phyloP scores from a whole-genome alignment of 106 monocot genomes.

The Acorus calamus region DNA sequence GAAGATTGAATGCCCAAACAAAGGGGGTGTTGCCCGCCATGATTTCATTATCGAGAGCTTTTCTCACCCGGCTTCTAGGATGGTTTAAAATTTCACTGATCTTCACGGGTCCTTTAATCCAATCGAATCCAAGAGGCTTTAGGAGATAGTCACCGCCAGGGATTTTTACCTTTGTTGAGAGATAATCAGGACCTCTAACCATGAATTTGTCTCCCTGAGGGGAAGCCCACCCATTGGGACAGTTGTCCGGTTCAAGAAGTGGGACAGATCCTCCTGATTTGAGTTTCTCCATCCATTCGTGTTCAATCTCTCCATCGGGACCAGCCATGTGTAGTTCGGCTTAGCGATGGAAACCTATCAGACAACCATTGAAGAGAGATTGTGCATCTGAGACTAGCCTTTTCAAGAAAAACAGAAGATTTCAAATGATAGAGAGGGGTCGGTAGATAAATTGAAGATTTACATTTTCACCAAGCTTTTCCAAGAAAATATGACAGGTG shows the following conservation, averaged over 20 bases:
- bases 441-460: no score
- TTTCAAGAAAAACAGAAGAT: no score
- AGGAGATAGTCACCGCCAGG: constrained; percentile 63
- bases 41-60: constrained; percentile 56
- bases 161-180: constrained; percentile 66
- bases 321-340: constrained; percentile 32
- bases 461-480: no score
- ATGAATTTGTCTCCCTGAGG: constrained; percentile 63
- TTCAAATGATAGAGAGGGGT: no score
- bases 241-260: constrained; percentile 56
- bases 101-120: constrained; percentile 67
- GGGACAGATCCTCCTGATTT: constrained; percentile 65
- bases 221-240: constrained; percentile 71
- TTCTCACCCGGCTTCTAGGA: constrained; percentile 59
- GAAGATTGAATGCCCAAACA: constrained; percentile 87
- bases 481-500: no score
- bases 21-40: constrained; percentile 42
- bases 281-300: constrained; percentile 55
- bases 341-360: no score
- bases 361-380: no score
- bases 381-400: no score
- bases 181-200: constrained; percentile 88
- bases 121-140: constrained; percentile 91
- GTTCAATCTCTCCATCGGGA: constrained; percentile 24
- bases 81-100: constrained; percentile 56